Conservation (phyloP, 371 early-diverging fungal genomes). For the Rhizopus delemar region DNA sequence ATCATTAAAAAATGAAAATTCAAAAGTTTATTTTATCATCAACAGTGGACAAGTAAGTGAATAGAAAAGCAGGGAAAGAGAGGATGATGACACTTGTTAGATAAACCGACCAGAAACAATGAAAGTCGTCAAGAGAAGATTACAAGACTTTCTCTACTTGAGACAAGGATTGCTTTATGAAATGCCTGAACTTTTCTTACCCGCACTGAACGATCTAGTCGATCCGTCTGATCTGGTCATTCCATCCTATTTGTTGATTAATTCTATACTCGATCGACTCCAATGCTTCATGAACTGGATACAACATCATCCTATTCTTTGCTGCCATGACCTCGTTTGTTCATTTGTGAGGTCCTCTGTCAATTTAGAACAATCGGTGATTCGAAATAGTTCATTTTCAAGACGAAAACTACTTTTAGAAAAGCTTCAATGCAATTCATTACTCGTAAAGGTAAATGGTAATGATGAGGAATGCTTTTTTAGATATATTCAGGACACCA, state of each 20-base stretch:
- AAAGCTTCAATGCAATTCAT: slow-evolving; percentile 18
- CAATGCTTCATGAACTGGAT: slow-evolving; percentile 47
- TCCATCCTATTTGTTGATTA: slow-evolving; percentile 28
- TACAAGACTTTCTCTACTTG: slow-evolving; percentile 49
- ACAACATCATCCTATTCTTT: slow-evolving; percentile 41
- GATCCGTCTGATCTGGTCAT: slow-evolving; percentile 42
- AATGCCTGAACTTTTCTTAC: slow-evolving; percentile 48
- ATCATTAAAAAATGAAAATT: slow-evolving; percentile 18
- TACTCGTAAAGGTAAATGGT: slow-evolving; percentile 3
- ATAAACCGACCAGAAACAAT: slow-evolving; percentile 23
- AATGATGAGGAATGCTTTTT: slow-evolving; percentile 35
- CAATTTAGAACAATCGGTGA: slow-evolving; percentile 21
- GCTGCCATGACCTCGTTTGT: slow-evolving; percentile 44
- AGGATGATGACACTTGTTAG: neutral
- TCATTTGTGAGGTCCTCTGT: slow-evolving; percentile 43
- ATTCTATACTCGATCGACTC: slow-evolving; percentile 33
- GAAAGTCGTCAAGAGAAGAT: slow-evolving; percentile 39
- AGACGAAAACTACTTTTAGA: slow-evolving; percentile 30
- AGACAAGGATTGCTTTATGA: slow-evolving; percentile 42
- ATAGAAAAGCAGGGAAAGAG: neutral
- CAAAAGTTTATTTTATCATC: slow-evolving; percentile 33
- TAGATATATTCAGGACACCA: slow-evolving; percentile 24
- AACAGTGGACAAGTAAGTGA: slow-evolving; percentile 35
- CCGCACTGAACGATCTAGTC: slow-evolving; percentile 40
- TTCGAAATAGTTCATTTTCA: slow-evolving; percentile 29